Evolutionary conservation across 805 yeast genomes (phyloP), one percentile per base, ranked within the genome.

Genomic region (Barnettozyma sucrosica): DNA sequence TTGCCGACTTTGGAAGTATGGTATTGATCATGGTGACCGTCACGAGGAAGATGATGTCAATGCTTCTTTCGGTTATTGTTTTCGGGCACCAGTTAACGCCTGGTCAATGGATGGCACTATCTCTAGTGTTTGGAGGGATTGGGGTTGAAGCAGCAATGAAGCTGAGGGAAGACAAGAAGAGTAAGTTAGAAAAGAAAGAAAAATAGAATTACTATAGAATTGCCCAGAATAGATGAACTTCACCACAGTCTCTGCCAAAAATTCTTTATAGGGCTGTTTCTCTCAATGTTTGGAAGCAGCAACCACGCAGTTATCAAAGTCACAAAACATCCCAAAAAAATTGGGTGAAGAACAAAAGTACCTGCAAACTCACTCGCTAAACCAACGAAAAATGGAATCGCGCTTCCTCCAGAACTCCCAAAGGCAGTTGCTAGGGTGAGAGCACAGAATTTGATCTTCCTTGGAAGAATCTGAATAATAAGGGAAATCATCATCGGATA

Each of bases 21-120:
- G 77, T 86, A 0, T 71, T 93, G 46, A 89, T 92, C 25, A 92
- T 96, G 36, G 92, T 95, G 16, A 93, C 98, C 0, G 97, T 93
- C 9, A 92, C 99, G 1, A 76, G 99, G 57, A 93, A 93, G 61
- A 92, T 93, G 97, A 71, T 89, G 43, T 89, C 97, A 36, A 92
- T 93, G 98, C 74, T 89, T 30, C 66, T 92, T 45, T 85, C 96
- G 58, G 97, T 93, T 44, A 64, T 88, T 4, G 68, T 92, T 53
- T 92, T 89, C 66, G 92, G 93, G n/a, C 97, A 93, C 62, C 61
- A 64, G 5, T 74, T 93, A 54, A 71, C 68, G 28, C 7, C 47
- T 3, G 65, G 70, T 8, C 98, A 93, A 67, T 85, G 96, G 89
- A 33, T 68, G 0, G 98, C 98, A 0, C 81, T 93, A 6, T 45